These are phyloP conservation scores for Podosphaera aphanis DNA, from an alignment of 2,329 filamentous ascomycete species.

Conservation along the genomic window DNA sequence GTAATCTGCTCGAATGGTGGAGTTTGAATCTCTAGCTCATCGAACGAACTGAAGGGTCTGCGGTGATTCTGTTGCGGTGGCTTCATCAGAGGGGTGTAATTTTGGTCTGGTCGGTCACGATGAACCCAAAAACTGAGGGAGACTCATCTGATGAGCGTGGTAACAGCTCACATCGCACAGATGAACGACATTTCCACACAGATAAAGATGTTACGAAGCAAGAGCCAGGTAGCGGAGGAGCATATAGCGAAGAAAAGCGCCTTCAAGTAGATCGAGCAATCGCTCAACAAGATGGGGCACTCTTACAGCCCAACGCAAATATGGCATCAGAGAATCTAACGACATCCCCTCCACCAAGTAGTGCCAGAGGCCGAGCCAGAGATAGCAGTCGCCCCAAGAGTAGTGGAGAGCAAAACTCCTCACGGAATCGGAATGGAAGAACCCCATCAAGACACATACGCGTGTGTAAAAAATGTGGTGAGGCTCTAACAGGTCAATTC, in stretches of 20 bases:
- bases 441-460: constrained; percentile 36
- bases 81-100: not conserved
- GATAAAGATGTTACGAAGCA: constrained; percentile 5
- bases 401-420: constrained; percentile 34
- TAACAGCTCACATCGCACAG: constrained; percentile 4
- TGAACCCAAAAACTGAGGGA: constrained; percentile 18
- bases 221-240: constrained; percentile 3
- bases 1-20: not conserved
- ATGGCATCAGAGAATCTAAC: constrained; percentile 10
- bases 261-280: constrained; percentile 8
- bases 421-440: constrained; percentile 28
- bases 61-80: not conserved
- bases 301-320: constrained; percentile 11
- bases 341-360: constrained; percentile 11
- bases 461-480: constrained; percentile 68
- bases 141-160: constrained; percentile 15
- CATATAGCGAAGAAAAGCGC: constrained; percentile 5
- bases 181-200: constrained; percentile 5
- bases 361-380: constrained; percentile 10
- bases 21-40: no score
- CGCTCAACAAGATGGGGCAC: constrained; percentile 6
- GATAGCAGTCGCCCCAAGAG: constrained; percentile 9
- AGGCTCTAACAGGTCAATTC: constrained; percentile 79
- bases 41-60: not conserved
- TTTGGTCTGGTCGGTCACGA: constrained; percentile 5